Evolutionary conservation across 129 eudicot species (phyloP).

Genomic region (Scalesia atractyloides): DNA sequence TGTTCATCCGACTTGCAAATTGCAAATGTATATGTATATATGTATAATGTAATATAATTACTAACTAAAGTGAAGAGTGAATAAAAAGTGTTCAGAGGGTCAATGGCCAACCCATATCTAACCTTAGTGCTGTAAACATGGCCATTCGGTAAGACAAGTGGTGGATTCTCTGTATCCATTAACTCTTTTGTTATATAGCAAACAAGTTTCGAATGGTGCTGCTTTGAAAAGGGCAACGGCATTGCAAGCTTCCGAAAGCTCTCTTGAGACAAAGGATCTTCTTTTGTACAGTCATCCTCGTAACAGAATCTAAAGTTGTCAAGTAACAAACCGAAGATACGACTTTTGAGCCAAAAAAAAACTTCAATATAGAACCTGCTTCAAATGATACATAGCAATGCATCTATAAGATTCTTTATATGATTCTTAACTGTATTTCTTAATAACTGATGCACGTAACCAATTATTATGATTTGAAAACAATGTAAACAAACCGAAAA

Average conservation of each 20-base stretch:
- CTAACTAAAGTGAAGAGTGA: no score
- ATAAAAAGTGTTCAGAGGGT: no score
- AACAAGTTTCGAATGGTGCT: slow-evolving; percentile 98
- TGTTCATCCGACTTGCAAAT: no score
- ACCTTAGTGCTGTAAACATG: slow-evolving; percentile 98
- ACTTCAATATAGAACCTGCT: no score
- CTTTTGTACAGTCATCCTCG: slow-evolving; percentile 86
- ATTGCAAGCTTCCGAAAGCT: slow-evolving; percentile 83
- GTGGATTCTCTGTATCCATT: slow-evolving; percentile 99
- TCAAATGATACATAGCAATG: neutral
- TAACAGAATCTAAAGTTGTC: slow-evolving; percentile 76
- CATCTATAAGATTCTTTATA: neutral
- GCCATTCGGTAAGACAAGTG: slow-evolving; percentile 94
- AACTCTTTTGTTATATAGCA: slow-evolving; percentile 94
- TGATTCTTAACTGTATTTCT: no score
- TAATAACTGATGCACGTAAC: no score
- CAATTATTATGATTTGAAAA: neutral
- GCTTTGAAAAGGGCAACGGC: slow-evolving; percentile 92
- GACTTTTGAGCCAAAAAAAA: neutral
- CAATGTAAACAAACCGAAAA: neutral
- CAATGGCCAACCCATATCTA: no score
- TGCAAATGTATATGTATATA: no score
- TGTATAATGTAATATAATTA: no score
- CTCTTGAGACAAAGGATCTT: slow-evolving; percentile 93
- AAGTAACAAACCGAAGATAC: slow-evolving; percentile 41